These are phyloP conservation scores for Oryza glumipatula DNA, from an alignment of 176 grass and related monocot species.

Conservation along the genomic window DNA sequence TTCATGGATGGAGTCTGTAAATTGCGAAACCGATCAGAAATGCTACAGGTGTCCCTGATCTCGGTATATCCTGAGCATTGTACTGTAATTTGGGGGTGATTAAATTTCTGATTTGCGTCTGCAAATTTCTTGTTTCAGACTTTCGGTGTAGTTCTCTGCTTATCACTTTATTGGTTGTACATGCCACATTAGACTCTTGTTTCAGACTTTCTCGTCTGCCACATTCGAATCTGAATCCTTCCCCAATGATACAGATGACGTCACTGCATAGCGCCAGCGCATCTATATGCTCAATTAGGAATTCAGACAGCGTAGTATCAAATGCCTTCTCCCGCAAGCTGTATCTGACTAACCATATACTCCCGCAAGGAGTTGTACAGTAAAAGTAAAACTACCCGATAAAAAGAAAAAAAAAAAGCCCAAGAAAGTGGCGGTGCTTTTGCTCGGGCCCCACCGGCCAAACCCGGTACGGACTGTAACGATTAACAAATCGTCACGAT, in stretches of 20 bases:
- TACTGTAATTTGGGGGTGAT: background rate
- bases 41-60: background rate
- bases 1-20: background rate
- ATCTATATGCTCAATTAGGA: background rate
- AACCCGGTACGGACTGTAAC: background rate
- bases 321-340: conserved; percentile 7
- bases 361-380: no score
- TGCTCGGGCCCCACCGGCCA: background rate
- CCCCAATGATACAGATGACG: background rate
- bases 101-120: background rate
- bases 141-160: background rate
- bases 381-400: no score
- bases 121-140: background rate
- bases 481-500: background rate
- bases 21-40: background rate
- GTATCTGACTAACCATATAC: no score
- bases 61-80: background rate
- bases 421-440: background rate
- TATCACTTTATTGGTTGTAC: no score
- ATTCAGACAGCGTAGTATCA: background rate
- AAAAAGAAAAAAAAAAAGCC: background rate
- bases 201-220: background rate
- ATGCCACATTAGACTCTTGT: background rate
- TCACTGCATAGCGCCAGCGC: background rate
- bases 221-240: background rate